Evolutionary conservation across 1,284 basidiomycete species (phyloP), one percentile per base, ranked within the genome.

Genomic region (Rhodotorula sp.): DNA sequence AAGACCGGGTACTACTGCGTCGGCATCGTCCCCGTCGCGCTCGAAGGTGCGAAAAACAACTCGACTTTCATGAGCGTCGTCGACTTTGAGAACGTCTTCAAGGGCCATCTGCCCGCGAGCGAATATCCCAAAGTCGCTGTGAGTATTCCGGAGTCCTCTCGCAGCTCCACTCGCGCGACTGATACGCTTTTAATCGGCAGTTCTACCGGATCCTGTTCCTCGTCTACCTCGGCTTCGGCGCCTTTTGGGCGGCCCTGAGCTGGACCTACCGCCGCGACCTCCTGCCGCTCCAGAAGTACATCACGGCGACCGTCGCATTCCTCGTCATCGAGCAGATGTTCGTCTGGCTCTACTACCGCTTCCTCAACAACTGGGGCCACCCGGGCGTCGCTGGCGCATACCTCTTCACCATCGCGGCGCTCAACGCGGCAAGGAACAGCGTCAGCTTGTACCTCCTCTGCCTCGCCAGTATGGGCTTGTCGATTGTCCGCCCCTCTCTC

Each of bases 81-180:
- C 54, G 82, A 89, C 56, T 99, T 98, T 84, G 86, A 86, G 76
- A 98, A 97, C 80, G 87, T 85, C 4, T 98, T 98, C 79, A 82
- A 89, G 50, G 95, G 95, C 48, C 87, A 91, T 79, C 84, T 99
- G 26, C 87, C 95, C 6, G 94, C 94, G 6, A 86, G 90, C 4
- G 95, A 99, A 80, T 96, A 97, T 79, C 95, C 95, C n/a, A 99
- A 99, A 86, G 90, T 98, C 77, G 89, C 87, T 71, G 92, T 95
- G 79, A 78, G 90, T 83, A 26, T 28, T n/a, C n/a, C n/a, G n/a
- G n/a, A n/a, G n/a, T n/a, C n/a, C n/a, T n/a, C n/a, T n/a, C n/a
- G n/a, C n/a, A n/a, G n/a, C n/a, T n/a, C n/a, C n/a, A n/a, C n/a
- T n/a, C n/a, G n/a, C n/a, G n/a, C n/a, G n/a, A n/a, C 20, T 24